A percentile compares a stretch with the other conserved stretches of the same genome.
Evolutionary conservation across 805 yeast genomes (phyloP).

Genomic region (Yamadazyma insecticola): DNA sequence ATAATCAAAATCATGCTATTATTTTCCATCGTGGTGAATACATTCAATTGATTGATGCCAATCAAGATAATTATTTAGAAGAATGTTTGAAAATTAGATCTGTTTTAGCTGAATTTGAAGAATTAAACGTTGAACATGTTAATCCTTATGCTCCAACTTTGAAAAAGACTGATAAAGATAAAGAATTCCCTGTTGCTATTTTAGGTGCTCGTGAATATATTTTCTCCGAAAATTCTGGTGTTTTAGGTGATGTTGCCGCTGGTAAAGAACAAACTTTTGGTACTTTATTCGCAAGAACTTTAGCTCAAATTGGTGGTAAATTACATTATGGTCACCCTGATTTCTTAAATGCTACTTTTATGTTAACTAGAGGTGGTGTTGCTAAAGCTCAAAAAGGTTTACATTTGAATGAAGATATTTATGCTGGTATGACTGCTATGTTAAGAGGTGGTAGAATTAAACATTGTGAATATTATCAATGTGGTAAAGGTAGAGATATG

Average conservation of each 20-base stretch:
- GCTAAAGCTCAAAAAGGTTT: conserved; percentile 82
- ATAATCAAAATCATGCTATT: conserved; percentile 74
- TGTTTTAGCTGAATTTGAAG: conserved; percentile 74
- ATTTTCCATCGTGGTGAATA: conserved; percentile 78
- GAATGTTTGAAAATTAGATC: conserved; percentile 77
- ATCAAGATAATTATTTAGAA: conserved; percentile 78
- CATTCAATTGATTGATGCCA: conserved; percentile 76
- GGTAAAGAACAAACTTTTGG: conserved; percentile 89
- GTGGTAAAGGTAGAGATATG: conserved; percentile 84
- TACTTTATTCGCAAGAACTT: conserved; percentile 74
- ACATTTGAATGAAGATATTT: conserved; percentile 80
- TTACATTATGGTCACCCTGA: conserved; percentile 88
- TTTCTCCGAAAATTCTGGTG: conserved; percentile 77
- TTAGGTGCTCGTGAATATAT: conserved; percentile 82
- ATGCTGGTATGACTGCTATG: conserved; percentile 80
- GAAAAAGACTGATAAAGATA: conserved; percentile 47
- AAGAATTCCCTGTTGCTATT: conserved; percentile 64
- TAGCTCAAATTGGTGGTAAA: conserved; percentile 79
- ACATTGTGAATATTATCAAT: conserved; percentile 78
- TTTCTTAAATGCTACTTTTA: conserved; percentile 66
- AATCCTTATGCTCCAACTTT: conserved; percentile 78
- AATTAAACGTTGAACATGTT: conserved; percentile 53
- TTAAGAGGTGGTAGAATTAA: conserved; percentile 79
- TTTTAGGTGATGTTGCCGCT: conserved; percentile 82
- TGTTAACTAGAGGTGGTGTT: conserved; percentile 85